phyloP scores from a whole-genome alignment of 192 early-diverging fungal species.

The Fimicolochytrium jonesii region DNA sequence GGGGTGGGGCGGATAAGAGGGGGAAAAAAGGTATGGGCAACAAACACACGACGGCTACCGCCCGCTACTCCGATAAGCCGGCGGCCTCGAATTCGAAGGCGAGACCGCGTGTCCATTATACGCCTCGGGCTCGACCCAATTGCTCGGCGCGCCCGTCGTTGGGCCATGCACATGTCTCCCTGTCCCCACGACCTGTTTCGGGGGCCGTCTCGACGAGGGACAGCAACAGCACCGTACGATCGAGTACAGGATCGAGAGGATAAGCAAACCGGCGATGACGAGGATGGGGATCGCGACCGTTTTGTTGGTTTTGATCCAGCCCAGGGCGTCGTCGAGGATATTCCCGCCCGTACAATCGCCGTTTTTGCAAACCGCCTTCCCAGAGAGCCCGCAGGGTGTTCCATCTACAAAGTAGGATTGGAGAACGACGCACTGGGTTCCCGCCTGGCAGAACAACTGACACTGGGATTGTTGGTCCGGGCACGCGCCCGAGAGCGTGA shows the following conservation, averaged over 20 bases:
- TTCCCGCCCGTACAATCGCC: slow-evolving; percentile 30
- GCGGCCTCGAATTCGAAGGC: too few relatives aligned
- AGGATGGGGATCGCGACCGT: slow-evolving; percentile 35
- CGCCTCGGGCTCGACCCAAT: slow-evolving; percentile 29
- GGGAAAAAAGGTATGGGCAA: too few relatives aligned
- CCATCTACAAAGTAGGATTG: slow-evolving; percentile 34
- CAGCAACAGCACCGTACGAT: slow-evolving; percentile 25
- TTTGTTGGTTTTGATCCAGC: slow-evolving; percentile 30
- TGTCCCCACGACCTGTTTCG: not conserved
- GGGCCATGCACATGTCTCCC: not conserved
- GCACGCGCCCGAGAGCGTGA: slow-evolving; percentile 33
- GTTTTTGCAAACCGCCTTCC: slow-evolving; percentile 10
- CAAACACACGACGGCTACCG: too few relatives aligned
- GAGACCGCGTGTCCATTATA: slow-evolving; percentile 38
- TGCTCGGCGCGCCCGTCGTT: not conserved
- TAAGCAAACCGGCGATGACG: slow-evolving; percentile 26
- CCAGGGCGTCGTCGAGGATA: slow-evolving; percentile 21
- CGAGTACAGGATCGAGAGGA: slow-evolving; percentile 23
- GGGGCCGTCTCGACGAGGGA: not conserved
- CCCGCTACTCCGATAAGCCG: too few relatives aligned
- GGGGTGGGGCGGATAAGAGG: too few relatives aligned
- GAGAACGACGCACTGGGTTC: not conserved
- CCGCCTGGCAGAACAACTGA: slow-evolving; percentile 27
- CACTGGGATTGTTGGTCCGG: slow-evolving; percentile 28
- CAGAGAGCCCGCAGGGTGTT: slow-evolving; percentile 34